These are phyloP conservation scores for Aspergillus sclerotioniger DNA, from an alignment of 495 filamentous ascomycete genomes.

Conservation along the genomic window DNA sequence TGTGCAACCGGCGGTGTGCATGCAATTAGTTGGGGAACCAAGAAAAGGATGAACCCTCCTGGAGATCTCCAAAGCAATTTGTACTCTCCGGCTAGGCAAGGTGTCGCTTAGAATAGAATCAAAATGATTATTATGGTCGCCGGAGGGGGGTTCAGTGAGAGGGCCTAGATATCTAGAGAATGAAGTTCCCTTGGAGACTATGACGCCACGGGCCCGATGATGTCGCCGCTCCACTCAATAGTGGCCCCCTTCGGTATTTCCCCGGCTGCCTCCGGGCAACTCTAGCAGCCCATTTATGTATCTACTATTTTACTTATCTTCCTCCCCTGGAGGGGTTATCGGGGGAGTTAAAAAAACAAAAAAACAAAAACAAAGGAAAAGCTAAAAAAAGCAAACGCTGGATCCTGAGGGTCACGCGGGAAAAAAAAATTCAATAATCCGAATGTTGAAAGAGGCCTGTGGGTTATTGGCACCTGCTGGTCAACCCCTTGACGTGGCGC, in stretches of 20 bases:
- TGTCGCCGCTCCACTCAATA: conserved; percentile 34
- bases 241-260: background rate
- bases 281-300: background rate
- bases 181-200: conserved; percentile 9
- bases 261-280: background rate
- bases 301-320: background rate
- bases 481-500: background rate
- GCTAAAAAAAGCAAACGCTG: background rate
- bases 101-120: background rate
- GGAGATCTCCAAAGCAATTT: no score
- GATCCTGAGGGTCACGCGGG: no score
- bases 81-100: background rate
- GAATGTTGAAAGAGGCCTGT: background rate
- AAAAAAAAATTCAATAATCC: no score
- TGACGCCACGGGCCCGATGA: conserved; percentile 21
- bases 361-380: background rate
- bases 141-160: background rate
- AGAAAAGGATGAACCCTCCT: background rate
- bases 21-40: background rate
- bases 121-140: background rate
- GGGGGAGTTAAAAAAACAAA: background rate
- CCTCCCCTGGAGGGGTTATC: background rate
- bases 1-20: conserved; percentile 4
- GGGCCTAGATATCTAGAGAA: background rate
- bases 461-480: background rate